phyloP scores from a whole-genome alignment of 352 stramenopile species.

The Pythium scleroteichum region DNA sequence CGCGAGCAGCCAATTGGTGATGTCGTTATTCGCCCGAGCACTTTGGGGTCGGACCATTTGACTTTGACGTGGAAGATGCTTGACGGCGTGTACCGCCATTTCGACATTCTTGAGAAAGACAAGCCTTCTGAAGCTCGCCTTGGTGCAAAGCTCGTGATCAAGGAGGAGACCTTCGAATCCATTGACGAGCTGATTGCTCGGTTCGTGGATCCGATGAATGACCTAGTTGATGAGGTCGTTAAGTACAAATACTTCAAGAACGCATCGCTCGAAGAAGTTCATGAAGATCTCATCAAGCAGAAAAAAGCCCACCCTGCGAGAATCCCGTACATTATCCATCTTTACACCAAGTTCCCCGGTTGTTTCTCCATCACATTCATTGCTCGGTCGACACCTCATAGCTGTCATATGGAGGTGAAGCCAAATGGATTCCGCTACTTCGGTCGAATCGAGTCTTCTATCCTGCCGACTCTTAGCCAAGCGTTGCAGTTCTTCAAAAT shows the following conservation, averaged over 20 bases:
- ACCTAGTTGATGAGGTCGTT: conserved; percentile 81
- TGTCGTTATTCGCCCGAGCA: conserved; percentile 86
- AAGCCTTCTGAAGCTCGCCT: conserved; percentile 85
- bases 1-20: conserved; percentile 78
- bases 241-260: conserved; percentile 89
- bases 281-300: conserved; percentile 87
- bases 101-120: conserved; percentile 87
- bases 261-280: conserved; percentile 63
- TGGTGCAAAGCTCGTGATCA: conserved; percentile 81
- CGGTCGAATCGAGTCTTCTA: conserved; percentile 84
- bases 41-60: conserved; percentile 78
- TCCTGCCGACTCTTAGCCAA: conserved; percentile 74
- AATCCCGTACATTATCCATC: conserved; percentile 83
- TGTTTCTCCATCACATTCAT: conserved; percentile 91
- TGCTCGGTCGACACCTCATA: conserved; percentile 77
- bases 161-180: conserved; percentile 85
- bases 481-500: conserved; percentile 91
- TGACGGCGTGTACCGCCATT: conserved; percentile 85
- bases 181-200: conserved; percentile 89
- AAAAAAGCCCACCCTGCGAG: conserved; percentile 84
- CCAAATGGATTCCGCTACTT: conserved; percentile 86
- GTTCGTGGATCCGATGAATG: conserved; percentile 90
- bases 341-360: conserved; percentile 86
- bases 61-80: conserved; percentile 90
- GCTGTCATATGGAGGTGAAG: conserved; percentile 88